These are phyloP conservation scores for Asterella californica DNA, from an alignment of 225 moss, liverwort and hornwort species.

Conservation along the genomic window DNA sequence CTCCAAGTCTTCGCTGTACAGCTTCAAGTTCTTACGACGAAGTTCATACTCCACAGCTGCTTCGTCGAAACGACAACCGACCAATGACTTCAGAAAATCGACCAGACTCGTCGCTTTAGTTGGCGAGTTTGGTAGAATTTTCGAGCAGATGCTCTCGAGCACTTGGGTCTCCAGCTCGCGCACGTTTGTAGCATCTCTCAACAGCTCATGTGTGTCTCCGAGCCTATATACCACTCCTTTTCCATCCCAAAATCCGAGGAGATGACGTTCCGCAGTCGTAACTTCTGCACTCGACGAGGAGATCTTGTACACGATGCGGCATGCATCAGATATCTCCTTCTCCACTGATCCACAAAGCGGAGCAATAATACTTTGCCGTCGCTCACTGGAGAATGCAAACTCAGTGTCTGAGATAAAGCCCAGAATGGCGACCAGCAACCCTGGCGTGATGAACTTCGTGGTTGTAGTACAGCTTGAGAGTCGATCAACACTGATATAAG, in stretches of 20 bases:
- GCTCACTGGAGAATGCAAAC: background rate
- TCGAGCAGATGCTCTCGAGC: slow-evolving; percentile 4
- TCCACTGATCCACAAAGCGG: background rate
- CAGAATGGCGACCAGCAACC: slow-evolving; percentile 9
- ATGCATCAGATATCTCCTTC: background rate
- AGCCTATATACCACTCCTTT: background rate
- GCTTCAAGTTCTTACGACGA: slow-evolving; percentile 14
- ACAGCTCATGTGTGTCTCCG: background rate
- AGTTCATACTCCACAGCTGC: slow-evolving; percentile 17
- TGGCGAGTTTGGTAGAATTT: background rate
- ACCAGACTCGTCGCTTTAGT: background rate
- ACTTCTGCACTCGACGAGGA: background rate
- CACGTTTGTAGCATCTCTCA: background rate
- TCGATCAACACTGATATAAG: too few relatives aligned
- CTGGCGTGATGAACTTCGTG: slow-evolving; percentile 2
- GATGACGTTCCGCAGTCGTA: background rate
- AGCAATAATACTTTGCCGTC: background rate
- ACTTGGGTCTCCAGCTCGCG: slow-evolving; percentile 15
- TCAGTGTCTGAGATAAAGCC: background rate
- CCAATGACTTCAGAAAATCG: slow-evolving; percentile 11
- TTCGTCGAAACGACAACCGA: slow-evolving; percentile 15
- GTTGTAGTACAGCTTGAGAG: too few relatives aligned
- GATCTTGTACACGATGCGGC: background rate
- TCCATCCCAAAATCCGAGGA: background rate
- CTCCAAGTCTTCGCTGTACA: slow-evolving; percentile 10